These are phyloP conservation scores for Ailanthus altissimus DNA, from an alignment of 345 rosid genomes.

Conservation along the genomic window DNA sequence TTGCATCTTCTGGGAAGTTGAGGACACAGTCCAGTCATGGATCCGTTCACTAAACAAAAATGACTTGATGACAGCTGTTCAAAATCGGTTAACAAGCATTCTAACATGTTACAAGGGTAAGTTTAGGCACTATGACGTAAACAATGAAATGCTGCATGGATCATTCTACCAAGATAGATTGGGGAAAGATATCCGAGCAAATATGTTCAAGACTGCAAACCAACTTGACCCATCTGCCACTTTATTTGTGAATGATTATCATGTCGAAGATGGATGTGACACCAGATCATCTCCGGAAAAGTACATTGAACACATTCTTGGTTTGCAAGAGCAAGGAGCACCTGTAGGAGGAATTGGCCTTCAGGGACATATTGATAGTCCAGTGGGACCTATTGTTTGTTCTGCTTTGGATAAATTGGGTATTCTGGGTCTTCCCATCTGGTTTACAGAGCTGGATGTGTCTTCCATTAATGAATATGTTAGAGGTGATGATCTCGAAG, in stretches of 20 bases:
- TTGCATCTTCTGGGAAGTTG: slow-evolving; percentile 99
- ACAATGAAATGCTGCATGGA: slow-evolving; percentile 97
- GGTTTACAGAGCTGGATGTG: slow-evolving; percentile 97
- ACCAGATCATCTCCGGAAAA: slow-evolving; percentile 70
- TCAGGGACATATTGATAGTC: slow-evolving; percentile 89
- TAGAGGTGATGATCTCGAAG: slow-evolving; percentile 94
- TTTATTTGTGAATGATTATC: slow-evolving; percentile 89
- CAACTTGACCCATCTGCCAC: slow-evolving; percentile 71
- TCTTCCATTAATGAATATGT: slow-evolving; percentile 71
- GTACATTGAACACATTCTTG: slow-evolving; percentile 69
- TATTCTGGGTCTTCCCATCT: slow-evolving; percentile 76
- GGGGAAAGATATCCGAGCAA: slow-evolving; percentile 60
- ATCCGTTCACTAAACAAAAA: slow-evolving; percentile 54
- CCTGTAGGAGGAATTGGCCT: slow-evolving; percentile 89
- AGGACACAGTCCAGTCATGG: slow-evolving; percentile 77
- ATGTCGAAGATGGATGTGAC: slow-evolving; percentile 84
- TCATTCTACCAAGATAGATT: slow-evolving; percentile 71
- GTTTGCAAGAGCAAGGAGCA: slow-evolving; percentile 76
- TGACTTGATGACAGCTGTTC: slow-evolving; percentile 62
- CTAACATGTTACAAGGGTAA: slow-evolving; percentile 79
- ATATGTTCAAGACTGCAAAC: slow-evolving; percentile 72
- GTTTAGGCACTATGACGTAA: slow-evolving; percentile 91
- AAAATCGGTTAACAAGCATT: slow-evolving; percentile 69
- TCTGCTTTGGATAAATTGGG: slow-evolving; percentile 77
- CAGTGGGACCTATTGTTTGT: slow-evolving; percentile 71